Conservation (phyloP, 2,329 filamentous ascomycete genomes). For the Trematosphaeria pertusa region DNA sequence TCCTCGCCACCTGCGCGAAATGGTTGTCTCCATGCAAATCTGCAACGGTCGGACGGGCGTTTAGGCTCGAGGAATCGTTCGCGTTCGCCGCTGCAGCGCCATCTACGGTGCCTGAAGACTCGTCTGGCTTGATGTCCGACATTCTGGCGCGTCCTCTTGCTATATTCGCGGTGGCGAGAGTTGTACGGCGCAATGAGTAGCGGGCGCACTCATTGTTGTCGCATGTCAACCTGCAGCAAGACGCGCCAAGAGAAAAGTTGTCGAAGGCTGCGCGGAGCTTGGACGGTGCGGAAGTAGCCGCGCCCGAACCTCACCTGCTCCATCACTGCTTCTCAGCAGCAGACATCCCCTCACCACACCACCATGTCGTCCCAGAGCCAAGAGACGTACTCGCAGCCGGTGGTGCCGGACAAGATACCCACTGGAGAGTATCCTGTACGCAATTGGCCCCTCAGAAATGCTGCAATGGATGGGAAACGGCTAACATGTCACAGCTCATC, state of each 20-base stretch:
- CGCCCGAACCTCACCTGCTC: conserved; percentile 29
- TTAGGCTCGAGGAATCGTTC: conserved; percentile 26
- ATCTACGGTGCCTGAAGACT: conserved; percentile 19
- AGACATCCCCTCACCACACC: conserved; percentile 28
- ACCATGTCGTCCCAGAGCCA: conserved; percentile 40
- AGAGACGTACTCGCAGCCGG: conserved; percentile 40
- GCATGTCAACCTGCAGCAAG: conserved; percentile 20
- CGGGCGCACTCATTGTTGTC: conserved; percentile 37
- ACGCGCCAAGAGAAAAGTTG: conserved; percentile 43
- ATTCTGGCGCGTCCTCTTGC: conserved; percentile 24
- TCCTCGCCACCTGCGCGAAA: conserved; percentile 75
- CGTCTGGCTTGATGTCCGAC: conserved; percentile 31
- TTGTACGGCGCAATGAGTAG: conserved; percentile 19
- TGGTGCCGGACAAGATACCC: conserved; percentile 79
- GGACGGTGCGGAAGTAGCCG: conserved; percentile 26
- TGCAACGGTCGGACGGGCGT: conserved; percentile 68
- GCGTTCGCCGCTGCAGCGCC: conserved; percentile 31
- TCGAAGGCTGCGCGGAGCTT: conserved; percentile 8
- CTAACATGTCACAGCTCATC: conserved; percentile 75
- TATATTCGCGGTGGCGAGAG: conserved; percentile 8
- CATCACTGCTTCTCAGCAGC: conserved; percentile 11
- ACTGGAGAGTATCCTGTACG: conserved; percentile 87
- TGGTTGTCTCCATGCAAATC: conserved; percentile 73
- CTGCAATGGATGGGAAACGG: conserved; percentile 28
- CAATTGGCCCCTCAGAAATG: conserved; percentile 38